Evolutionary conservation across 2,329 filamentous ascomycete genomes (phyloP).

Genomic region (Pseudogymnoascus sp.): DNA sequence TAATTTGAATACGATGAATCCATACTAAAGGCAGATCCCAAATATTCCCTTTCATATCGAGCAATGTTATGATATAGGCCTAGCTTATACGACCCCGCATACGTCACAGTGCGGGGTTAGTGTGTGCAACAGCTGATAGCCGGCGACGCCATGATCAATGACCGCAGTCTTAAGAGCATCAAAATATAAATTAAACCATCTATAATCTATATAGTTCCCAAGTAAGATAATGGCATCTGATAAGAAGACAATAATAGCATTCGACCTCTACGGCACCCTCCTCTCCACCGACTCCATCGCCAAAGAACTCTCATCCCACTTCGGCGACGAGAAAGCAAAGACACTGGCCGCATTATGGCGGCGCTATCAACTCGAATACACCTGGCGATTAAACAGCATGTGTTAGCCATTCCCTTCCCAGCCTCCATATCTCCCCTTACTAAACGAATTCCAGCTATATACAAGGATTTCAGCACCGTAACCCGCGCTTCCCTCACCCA

Average conservation of each 20-base stretch:
- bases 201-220: conserved; percentile 25
- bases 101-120: background rate
- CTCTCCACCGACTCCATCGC: conserved; percentile 63
- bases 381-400: conserved; percentile 69
- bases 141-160: background rate
- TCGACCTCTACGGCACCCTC: conserved; percentile 68
- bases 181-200: background rate
- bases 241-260: conserved; percentile 48
- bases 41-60: background rate
- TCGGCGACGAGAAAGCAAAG: conserved; percentile 48
- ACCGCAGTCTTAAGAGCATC: background rate
- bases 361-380: conserved; percentile 66
- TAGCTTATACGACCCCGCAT: conserved; percentile 1
- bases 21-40: background rate
- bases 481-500: conserved; percentile 55
- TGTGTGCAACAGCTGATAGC: background rate
- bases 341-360: conserved; percentile 54
- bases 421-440: conserved; percentile 11
- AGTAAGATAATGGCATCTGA: conserved; percentile 22
- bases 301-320: conserved; percentile 46
- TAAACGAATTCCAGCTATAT: conserved; percentile 39
- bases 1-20: background rate
- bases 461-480: conserved; percentile 53
- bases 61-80: background rate
- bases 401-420: conserved; percentile 36